Conservation (phyloP, 768 basidiomycete genomes). For the Rhodotorula kratochvilovae region DNA sequence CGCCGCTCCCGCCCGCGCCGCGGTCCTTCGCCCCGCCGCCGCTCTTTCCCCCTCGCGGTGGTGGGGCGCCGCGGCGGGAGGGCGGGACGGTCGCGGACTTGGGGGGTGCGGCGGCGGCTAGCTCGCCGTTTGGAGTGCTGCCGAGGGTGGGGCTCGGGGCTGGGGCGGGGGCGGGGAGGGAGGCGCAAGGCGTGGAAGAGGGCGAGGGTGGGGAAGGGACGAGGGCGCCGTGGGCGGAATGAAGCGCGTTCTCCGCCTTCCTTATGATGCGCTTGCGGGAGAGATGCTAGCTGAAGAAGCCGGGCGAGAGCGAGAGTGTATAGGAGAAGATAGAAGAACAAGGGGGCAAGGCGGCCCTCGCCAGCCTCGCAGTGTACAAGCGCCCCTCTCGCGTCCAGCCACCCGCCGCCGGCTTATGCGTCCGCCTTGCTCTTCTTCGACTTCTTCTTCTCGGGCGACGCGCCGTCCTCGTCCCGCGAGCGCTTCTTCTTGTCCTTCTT, state of each 20-base stretch:
- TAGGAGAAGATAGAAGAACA: not conserved
- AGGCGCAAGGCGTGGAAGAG: too few species aligned
- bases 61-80: too few species aligned
- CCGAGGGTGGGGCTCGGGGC: not conserved
- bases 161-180: too few species aligned
- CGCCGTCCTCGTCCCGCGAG: slow-evolving; percentile 5
- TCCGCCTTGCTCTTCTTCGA: slow-evolving; percentile 19
- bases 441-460: slow-evolving; percentile 13
- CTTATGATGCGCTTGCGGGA: too few species aligned
- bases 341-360: not conserved
- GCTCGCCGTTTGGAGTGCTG: slow-evolving; percentile 32
- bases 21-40: slow-evolving; percentile 11
- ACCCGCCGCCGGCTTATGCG: not conserved
- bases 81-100: slow-evolving; percentile 11
- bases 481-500: slow-evolving; percentile 33
- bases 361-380: not conserved
- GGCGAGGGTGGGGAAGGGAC: too few species aligned
- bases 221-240: too few species aligned
- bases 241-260: too few species aligned
- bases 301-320: too few species aligned
- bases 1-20: not conserved
- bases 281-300: too few species aligned
- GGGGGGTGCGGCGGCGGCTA: slow-evolving; percentile 29
- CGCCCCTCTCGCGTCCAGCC: not conserved
- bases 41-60: slow-evolving; percentile 10